phyloP scores from a whole-genome alignment of 192 early-diverging fungal genomes.

The Funneliformis mosseae region DNA sequence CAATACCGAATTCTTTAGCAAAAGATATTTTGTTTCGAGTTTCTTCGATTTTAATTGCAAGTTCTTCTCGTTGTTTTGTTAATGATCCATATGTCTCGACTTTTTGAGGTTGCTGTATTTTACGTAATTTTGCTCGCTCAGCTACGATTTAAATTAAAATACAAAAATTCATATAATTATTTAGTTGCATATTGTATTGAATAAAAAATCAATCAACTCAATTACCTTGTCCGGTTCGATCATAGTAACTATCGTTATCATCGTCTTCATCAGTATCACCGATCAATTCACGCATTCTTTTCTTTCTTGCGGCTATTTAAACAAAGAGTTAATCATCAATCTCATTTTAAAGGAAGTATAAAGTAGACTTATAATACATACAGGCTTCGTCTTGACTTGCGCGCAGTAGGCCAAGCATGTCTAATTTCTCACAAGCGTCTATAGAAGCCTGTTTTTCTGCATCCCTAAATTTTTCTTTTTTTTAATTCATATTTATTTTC shows the following conservation, averaged over 20 bases:
- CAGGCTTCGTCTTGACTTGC: constrained; percentile 33
- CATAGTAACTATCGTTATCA: constrained; percentile 70
- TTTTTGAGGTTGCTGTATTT: constrained; percentile 36
- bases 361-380: constrained; percentile 7
- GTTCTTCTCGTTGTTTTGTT: constrained; percentile 36
- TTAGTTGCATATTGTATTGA: not conserved
- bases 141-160: constrained; percentile 21
- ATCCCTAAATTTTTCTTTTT: constrained; percentile 43
- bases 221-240: constrained; percentile 52
- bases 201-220: not conserved
- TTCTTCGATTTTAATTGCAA: constrained; percentile 37
- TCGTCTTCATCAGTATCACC: constrained; percentile 49
- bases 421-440: constrained; percentile 67
- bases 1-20: not conserved
- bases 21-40: constrained; percentile 36
- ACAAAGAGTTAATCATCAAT: not conserved
- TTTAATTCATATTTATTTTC: not conserved
- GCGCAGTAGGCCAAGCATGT: constrained; percentile 49
- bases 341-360: not conserved
- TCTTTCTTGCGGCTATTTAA: constrained; percentile 33
- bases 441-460: constrained; percentile 66
- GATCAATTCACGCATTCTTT: constrained; percentile 30
- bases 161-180: not conserved
- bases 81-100: constrained; percentile 73
- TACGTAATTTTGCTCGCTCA: constrained; percentile 34